Percentiles rank a stretch among this genome's conserved stretches.
Conservation (phyloP, 192 early-diverging fungal species). For the Umbelopsis sp. region DNA sequence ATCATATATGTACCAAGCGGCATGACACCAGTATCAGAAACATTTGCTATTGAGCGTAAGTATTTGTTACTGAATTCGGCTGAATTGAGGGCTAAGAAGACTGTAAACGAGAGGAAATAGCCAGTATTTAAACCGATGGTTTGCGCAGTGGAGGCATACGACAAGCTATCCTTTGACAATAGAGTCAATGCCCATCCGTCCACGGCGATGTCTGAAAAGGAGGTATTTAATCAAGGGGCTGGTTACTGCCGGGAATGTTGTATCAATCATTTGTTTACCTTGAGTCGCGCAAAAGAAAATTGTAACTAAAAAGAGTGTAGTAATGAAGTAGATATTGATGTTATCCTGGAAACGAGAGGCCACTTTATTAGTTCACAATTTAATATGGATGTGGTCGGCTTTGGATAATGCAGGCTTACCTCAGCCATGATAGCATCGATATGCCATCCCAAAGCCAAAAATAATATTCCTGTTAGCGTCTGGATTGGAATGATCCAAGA, state of each 20-base stretch:
- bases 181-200: slow-evolving; percentile 94
- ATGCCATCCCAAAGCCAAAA: slow-evolving; percentile 75
- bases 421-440: slow-evolving; percentile 69
- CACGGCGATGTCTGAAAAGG: slow-evolving; percentile 59
- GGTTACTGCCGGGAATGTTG: background rate
- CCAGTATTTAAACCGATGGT: slow-evolving; percentile 96
- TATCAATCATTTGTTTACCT: slow-evolving; percentile 45
- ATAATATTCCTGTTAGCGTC: slow-evolving; percentile 74
- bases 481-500: slow-evolving; percentile 99
- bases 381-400: background rate
- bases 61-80: slow-evolving; percentile 95
- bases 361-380: too few relatives aligned
- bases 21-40: slow-evolving; percentile 70
- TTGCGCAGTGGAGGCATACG: slow-evolving; percentile 91
- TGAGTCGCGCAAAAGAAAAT: slow-evolving; percentile 97
- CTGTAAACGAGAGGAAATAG: slow-evolving; percentile 95
- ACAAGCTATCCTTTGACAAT: slow-evolving; percentile 88
- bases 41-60: slow-evolving; percentile 67
- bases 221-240: background rate
- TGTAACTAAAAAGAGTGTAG: slow-evolving; percentile 74
- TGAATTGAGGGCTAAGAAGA: slow-evolving; percentile 96
- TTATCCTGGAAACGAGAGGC: slow-evolving; percentile 33
- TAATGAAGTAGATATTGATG: slow-evolving; percentile 70
- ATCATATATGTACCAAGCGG: slow-evolving; percentile 84
- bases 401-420: slow-evolving; percentile 15